A percentile compares a stretch with the other conserved stretches of the same genome.
Evolutionary conservation across 192 early-diverging fungal species (phyloP).

Genomic region (Podila epicladia): DNA sequence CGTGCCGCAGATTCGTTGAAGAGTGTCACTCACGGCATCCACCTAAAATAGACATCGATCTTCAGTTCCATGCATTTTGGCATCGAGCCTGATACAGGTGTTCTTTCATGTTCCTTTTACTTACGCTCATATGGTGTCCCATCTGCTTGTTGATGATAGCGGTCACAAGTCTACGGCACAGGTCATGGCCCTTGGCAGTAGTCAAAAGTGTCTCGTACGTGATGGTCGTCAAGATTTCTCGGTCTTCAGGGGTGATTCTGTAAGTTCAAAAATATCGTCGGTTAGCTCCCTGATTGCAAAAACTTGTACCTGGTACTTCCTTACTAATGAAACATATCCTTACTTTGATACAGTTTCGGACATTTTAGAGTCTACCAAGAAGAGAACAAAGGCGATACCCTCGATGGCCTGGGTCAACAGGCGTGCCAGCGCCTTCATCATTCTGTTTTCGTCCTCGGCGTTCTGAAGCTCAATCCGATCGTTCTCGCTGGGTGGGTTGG

Average conservation of each 20-base stretch:
- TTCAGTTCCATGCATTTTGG: no score
- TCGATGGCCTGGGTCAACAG: conserved; percentile 69
- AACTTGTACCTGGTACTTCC: background rate
- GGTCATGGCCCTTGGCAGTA: conserved; percentile 59
- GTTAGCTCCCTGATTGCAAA: no score
- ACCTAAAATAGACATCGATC: conserved; percentile 16
- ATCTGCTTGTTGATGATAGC: conserved; percentile 71
- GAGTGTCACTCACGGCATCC: conserved; percentile 64
- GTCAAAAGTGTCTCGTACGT: conserved; percentile 69
- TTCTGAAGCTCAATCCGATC: conserved; percentile 49
- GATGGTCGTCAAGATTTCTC: conserved; percentile 45
- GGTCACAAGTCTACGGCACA: conserved; percentile 70
- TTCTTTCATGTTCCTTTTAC: conserved; percentile 3
- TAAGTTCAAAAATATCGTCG: no score
- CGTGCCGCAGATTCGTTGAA: conserved; percentile 69
- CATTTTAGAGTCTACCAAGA: conserved; percentile 74
- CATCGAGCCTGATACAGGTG: background rate
- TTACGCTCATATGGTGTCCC: conserved; percentile 59
- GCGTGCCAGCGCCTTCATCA: conserved; percentile 64
- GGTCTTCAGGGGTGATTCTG: no score
- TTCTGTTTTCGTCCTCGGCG: conserved; percentile 64
- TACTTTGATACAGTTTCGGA: conserved; percentile 57
- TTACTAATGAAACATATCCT: background rate
- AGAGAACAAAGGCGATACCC: conserved; percentile 71
- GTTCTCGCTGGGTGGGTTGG: conserved; percentile 43